These are phyloP conservation scores for Spongospora subterranea DNA, from an alignment of 208 protist genomes.

Conservation along the genomic window DNA sequence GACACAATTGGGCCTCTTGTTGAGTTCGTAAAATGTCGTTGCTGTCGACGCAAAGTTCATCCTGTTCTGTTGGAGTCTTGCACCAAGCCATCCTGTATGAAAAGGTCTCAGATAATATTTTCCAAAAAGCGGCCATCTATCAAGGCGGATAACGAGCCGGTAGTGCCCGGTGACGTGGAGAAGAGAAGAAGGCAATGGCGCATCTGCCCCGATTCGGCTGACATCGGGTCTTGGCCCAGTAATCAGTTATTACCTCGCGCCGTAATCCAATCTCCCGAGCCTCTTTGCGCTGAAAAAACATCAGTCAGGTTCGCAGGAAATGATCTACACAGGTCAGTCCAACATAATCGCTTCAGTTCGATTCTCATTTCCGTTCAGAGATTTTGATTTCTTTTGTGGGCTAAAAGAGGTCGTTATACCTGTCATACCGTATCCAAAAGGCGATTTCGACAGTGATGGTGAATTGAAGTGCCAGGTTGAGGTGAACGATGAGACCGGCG, in stretches of 20 bases:
- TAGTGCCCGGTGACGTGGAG: background rate
- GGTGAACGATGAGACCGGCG: background rate
- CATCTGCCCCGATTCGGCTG: background rate
- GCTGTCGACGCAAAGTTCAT: conserved; percentile 43
- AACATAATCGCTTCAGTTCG: background rate
- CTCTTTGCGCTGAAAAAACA: background rate
- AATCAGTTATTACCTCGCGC: background rate
- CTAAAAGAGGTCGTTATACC: conserved; percentile 19
- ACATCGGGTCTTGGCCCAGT: background rate
- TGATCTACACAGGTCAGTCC: background rate
- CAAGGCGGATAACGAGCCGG: no score
- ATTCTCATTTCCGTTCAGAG: background rate
- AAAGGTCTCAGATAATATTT: background rate
- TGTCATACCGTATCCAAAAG: background rate
- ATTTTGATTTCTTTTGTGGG: conserved; percentile 36
- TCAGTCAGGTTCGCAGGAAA: background rate
- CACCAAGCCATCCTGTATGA: conserved; percentile 46
- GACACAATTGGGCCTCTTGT: background rate
- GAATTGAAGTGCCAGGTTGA: background rate
- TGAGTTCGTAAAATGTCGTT: conserved; percentile 32
- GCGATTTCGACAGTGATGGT: background rate
- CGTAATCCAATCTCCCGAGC: conserved; percentile 8
- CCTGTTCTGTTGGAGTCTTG: background rate
- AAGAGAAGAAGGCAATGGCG: conserved; percentile 8
- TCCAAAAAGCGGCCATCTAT: conserved; percentile 49